These are phyloP conservation scores for Cladophialophora immunda DNA, from an alignment of 2,329 filamentous ascomycete species.

Conservation along the genomic window DNA sequence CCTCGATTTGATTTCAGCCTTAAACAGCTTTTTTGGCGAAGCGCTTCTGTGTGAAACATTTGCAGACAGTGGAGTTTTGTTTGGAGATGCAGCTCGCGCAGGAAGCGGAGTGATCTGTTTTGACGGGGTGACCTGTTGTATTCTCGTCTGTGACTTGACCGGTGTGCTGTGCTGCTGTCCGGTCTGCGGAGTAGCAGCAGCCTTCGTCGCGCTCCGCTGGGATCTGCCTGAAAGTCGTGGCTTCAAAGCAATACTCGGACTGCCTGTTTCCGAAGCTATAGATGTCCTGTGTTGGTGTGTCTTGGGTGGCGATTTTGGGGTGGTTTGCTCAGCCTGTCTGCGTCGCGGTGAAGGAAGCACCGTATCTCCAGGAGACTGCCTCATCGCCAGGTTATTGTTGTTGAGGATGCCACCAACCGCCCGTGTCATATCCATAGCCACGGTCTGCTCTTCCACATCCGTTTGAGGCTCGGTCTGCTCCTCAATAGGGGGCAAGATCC, in stretches of 20 bases:
- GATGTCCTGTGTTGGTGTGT: constrained; percentile 43
- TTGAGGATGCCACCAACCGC: constrained; percentile 67
- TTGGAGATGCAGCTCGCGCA: constrained; percentile 57
- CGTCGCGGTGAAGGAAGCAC: constrained; percentile 40
- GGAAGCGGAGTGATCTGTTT: constrained; percentile 57
- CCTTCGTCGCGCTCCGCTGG: constrained; percentile 53
- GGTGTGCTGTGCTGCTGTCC: constrained; percentile 41
- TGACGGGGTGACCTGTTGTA: constrained; percentile 49
- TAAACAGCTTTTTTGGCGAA: constrained; percentile 61
- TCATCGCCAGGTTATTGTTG: constrained; percentile 44
- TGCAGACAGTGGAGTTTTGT: constrained; percentile 58
- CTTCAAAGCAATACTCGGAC: constrained; percentile 65
- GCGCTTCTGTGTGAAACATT: constrained; percentile 56
- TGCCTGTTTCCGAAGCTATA: constrained; percentile 60
- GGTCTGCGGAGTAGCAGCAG: constrained; percentile 50
- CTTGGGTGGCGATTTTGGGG: constrained; percentile 33
- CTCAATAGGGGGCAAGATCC: constrained; percentile 52
- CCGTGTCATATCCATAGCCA: constrained; percentile 74
- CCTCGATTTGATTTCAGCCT: constrained; percentile 51
- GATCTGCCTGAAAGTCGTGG: constrained; percentile 58
- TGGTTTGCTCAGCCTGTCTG: constrained; percentile 37
- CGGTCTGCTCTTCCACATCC: constrained; percentile 56
- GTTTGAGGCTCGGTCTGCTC: constrained; percentile 49
- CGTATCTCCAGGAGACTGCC: constrained; percentile 50
- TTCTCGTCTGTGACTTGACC: constrained; percentile 44